Evolutionary conservation across 805 yeast genomes (phyloP), one percentile per base, ranked within the genome.

Genomic region (Lachancea nothofagi): DNA sequence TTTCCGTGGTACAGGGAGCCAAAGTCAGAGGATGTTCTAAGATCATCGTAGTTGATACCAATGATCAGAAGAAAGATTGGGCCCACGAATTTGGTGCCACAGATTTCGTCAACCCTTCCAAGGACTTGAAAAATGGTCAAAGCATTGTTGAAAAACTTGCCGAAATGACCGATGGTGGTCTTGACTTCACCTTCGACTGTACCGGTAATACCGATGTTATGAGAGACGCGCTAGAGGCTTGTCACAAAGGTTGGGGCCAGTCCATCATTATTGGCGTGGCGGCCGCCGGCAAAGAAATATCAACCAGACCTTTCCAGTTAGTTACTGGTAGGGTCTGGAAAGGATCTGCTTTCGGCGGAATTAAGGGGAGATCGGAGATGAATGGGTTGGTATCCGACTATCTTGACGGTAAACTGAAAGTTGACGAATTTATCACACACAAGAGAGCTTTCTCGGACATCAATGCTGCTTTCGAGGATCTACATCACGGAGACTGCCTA

Each of bases 281-380:
- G 34, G 95, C 96, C 51, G 95, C 97, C 29, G 99, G 98, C 50
- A 74, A 88, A 68, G 97, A 93, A 70, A 89, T 94, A 49, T 68
- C 95, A 43, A 93, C 97, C 34, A 80, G 97, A 69, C 98, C 99
- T 46, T 93, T 93, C 85, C 97, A 90, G 72, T 78, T 93, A 65
- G 97, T 93, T 49, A 93, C 97, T 29, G 99, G 99, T 54, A 82
- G 98, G 70, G 95, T 85, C 38, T 90, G 98, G 97, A 84, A 78
- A 65, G 99, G 99, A 55, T 86, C 95, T 59, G 99, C 99, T n/a
- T 93, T 87, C 55, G 99, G 99, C 57, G 98, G 97, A 64, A 88
- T 93, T 60, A 93, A 93, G 70, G 97, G 98, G 61, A 83, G 97
- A 72, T 62, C 96, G 29, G 96, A 93, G 71, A 76, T 93, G 71